Conservation (phyloP, 768 basidiomycete species). For the Mycena olivaceomarginata region DNA sequence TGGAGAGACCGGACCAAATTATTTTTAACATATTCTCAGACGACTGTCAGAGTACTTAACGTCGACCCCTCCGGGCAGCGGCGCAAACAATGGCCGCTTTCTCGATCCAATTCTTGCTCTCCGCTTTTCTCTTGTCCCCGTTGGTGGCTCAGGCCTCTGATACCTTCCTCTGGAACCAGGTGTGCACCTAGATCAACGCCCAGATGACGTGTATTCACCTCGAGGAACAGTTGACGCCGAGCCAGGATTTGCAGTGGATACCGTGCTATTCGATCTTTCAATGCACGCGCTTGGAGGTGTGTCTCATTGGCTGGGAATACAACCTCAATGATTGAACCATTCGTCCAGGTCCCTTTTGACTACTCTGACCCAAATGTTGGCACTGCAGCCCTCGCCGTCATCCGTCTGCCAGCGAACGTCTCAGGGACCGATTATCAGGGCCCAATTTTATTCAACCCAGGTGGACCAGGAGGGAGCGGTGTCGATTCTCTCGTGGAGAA, state of each 20-base stretch:
- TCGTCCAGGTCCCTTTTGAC: slow-evolving; percentile 34
- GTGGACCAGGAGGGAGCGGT: slow-evolving; percentile 36
- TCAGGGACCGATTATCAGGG: slow-evolving; percentile 22
- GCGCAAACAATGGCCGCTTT: not conserved
- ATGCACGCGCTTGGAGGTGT: slow-evolving; percentile 7
- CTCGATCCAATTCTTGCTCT: not conserved
- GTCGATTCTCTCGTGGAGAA: slow-evolving; percentile 22
- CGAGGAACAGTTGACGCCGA: slow-evolving; percentile 9
- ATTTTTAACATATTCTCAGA: no score
- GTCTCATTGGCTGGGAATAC: not conserved
- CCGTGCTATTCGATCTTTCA: slow-evolving; percentile 21
- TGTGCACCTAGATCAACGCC: not conserved
- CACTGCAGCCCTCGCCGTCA: slow-evolving; percentile 29
- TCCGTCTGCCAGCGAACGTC: slow-evolving; percentile 23
- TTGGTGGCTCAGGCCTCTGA: not conserved
- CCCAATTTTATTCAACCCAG: slow-evolving; percentile 37
- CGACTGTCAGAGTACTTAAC: no score
- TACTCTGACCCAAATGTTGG: slow-evolving; percentile 19
- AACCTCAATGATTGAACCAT: not conserved
- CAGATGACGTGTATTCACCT: not conserved
- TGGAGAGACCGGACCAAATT: no score
- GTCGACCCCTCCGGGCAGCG: not conserved
- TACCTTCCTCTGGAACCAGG: slow-evolving; percentile 1
- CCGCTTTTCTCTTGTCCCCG: not conserved
- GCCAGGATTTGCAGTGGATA: slow-evolving; percentile 3